phyloP scores from a whole-genome alignment of 2,329 filamentous ascomycete species.

The Stachybotrys echinatus region DNA sequence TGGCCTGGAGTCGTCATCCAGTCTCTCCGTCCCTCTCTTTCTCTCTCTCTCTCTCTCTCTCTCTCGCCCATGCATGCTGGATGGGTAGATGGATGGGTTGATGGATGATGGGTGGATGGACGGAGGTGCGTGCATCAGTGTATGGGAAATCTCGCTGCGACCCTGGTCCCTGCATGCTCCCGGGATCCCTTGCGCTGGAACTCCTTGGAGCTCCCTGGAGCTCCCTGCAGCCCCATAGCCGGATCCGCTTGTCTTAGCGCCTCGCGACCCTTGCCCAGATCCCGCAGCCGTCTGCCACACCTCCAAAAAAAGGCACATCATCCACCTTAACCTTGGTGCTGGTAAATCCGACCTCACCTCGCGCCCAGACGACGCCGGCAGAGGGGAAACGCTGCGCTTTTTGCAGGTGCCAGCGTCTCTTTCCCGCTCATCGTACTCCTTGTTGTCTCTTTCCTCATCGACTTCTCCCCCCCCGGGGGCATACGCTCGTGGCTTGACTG shows the following conservation, averaged over 20 bases:
- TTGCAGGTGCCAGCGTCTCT: neutral
- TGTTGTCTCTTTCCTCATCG: neutral
- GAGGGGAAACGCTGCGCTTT: no score
- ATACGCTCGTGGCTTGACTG: neutral
- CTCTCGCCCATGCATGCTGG: no score
- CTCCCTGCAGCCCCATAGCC: neutral
- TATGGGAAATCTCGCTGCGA: neutral
- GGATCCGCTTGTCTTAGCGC: neutral
- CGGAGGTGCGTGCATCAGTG: no score
- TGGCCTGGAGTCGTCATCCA: no score
- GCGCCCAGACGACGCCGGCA: no score
- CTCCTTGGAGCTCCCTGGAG: neutral
- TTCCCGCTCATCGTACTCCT: no score
- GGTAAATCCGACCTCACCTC: neutral
- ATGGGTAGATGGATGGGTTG: no score
- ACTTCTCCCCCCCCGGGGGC: no score
- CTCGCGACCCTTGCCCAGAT: neutral
- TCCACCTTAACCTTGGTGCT: neutral
- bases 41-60: no score
- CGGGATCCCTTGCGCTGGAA: constrained; percentile 1
- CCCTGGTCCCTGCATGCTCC: neutral
- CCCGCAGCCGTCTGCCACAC: constrained; percentile 1
- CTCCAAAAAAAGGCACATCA: neutral
- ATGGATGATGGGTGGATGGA: no score
- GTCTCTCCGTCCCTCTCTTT: no score